A percentile compares a stretch with the other conserved stretches of the same genome.
Evolutionary conservation across 2,329 filamentous ascomycete species (phyloP).

Genomic region (Cordyceps militaris): DNA sequence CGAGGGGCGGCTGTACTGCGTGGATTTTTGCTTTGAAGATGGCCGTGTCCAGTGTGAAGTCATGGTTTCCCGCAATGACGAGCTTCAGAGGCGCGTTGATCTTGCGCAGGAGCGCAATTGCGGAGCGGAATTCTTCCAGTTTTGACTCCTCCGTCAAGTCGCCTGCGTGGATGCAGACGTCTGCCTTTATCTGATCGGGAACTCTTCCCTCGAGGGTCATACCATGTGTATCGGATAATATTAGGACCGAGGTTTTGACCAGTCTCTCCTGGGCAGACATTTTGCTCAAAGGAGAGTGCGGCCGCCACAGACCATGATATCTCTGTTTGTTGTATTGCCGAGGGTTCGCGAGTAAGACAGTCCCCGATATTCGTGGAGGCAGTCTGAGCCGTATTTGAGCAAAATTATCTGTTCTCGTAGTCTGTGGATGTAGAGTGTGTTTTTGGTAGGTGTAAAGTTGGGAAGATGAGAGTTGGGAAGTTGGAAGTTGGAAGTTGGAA

Average conservation of each 20-base stretch:
- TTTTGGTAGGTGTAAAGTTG: too few species aligned
- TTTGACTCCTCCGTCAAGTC: conserved; percentile 41
- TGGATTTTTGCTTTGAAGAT: conserved; percentile 27
- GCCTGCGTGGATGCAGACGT: conserved; percentile 44
- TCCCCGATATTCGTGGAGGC: too few species aligned
- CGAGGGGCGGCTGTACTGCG: conserved; percentile 11
- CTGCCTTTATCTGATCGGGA: conserved; percentile 16
- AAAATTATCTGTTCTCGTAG: too few species aligned
- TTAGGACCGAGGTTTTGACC: conserved; percentile 18
- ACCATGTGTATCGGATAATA: conserved; percentile 23
- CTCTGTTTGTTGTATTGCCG: too few species aligned
- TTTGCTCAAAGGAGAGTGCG: neutral
- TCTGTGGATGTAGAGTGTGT: too few species aligned
- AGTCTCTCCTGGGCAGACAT: neutral
- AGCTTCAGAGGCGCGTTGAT: conserved; percentile 41
- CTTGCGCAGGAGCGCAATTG: conserved; percentile 30
- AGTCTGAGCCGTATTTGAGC: too few species aligned
- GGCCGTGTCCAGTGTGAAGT: conserved; percentile 34
- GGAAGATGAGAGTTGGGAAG: too few species aligned
- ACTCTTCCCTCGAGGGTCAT: neutral
- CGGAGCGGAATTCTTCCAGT: conserved; percentile 29
- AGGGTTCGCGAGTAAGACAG: too few species aligned
- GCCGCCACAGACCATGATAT: too few species aligned
- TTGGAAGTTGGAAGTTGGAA: too few species aligned
- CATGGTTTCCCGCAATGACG: conserved; percentile 45